These are phyloP conservation scores for Solanum gandarillasii DNA, from an alignment of 257 asterid species.

Conservation along the genomic window DNA sequence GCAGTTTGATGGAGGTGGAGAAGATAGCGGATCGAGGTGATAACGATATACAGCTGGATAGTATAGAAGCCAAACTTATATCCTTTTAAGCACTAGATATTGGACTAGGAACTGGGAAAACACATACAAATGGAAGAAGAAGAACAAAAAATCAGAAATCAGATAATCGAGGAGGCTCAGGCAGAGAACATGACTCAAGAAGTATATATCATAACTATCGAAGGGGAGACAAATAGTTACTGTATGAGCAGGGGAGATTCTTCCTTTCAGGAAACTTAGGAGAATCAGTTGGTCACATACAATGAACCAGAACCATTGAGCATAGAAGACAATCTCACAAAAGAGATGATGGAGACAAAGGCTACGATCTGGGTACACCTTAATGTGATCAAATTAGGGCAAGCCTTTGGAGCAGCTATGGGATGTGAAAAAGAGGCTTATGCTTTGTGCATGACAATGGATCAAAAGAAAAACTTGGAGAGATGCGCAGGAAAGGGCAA, in stretches of 20 bases:
- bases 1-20: not conserved
- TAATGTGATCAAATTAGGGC: not conserved
- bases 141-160: not conserved
- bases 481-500: not conserved
- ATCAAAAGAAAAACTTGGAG: not conserved
- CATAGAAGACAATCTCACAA: not conserved
- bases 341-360: not conserved
- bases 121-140: not conserved
- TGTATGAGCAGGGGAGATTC: not conserved
- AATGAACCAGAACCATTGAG: not conserved
- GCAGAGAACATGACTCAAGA: not conserved
- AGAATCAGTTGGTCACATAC: not conserved
- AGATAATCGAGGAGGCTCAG: not conserved
- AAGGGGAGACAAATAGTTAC: not conserved
- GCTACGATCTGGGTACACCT: not conserved
- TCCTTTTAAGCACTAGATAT: not conserved
- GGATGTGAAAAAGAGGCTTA: not conserved
- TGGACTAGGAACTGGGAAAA: not conserved
- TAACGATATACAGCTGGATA: not conserved
- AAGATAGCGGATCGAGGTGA: not conserved
- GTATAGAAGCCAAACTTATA: not conserved
- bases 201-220: not conserved
- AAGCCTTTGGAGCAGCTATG: not conserved
- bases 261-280: not conserved
- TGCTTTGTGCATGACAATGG: not conserved